phyloP scores from a whole-genome alignment of 2,329 filamentous ascomycete genomes.

The Nemania sp. region DNA sequence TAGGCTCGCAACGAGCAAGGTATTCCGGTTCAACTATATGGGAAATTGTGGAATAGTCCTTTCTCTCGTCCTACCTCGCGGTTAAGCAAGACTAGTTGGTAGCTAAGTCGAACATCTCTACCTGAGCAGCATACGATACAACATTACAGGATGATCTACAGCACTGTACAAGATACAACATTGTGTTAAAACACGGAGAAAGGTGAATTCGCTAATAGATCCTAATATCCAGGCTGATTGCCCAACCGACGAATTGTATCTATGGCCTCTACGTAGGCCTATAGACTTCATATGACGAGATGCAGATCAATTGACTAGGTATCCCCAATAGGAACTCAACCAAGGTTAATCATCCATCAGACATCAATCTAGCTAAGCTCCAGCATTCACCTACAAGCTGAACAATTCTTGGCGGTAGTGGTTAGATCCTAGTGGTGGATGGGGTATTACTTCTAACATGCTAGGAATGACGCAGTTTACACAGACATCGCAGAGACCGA shows the following conservation, averaged over 20 bases:
- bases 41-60: not conserved
- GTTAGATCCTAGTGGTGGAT: not conserved
- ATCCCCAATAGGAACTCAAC: not conserved
- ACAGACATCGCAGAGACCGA: not conserved
- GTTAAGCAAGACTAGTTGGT: not conserved
- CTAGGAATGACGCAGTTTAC: not conserved
- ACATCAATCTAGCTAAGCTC: not conserved
- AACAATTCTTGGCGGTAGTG: slow-evolving; percentile 12
- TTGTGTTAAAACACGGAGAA: not conserved
- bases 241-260: not conserved
- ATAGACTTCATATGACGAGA: not conserved
- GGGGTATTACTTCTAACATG: not conserved
- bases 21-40: not conserved
- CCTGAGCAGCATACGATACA: not conserved
- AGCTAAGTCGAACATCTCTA: not conserved
- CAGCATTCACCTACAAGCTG: slow-evolving; percentile 12
- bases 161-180: not conserved
- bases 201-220: not conserved
- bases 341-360: not conserved
- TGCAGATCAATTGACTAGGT: slow-evolving; percentile 12
- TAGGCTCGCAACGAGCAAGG: too few species aligned
- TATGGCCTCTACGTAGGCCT: not conserved
- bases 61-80: too few species aligned
- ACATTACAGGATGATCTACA: not conserved
- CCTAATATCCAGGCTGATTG: not conserved